A percentile compares a stretch with the other conserved stretches of the same genome.
These are phyloP conservation scores for Puccinia hordei DNA, from an alignment of 1,284 basidiomycete species.

Conservation along the genomic window DNA sequence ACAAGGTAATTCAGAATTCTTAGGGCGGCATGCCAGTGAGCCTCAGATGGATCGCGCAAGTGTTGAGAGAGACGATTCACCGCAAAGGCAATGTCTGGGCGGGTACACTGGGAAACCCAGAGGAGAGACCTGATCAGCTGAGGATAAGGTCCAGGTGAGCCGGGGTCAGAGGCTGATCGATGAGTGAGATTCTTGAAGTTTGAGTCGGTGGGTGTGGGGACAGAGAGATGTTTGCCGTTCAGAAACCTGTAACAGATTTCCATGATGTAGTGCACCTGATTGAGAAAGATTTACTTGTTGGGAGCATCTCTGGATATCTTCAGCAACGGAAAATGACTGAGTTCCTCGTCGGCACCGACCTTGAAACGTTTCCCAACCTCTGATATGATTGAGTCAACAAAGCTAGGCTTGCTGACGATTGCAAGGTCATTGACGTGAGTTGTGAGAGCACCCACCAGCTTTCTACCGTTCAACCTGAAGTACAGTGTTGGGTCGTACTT, in stretches of 20 bases:
- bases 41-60: no score
- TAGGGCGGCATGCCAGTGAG: no score
- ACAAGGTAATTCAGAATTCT: no score
- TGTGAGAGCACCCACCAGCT: background rate
- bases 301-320: background rate
- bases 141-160: no score
- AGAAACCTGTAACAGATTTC: background rate
- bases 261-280: background rate
- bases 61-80: no score
- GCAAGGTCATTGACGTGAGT: background rate
- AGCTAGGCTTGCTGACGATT: background rate
- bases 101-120: no score
- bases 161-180: no score
- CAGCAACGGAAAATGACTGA: background rate
- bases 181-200: background rate
- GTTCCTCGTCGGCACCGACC: no score
- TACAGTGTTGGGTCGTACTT: no score
- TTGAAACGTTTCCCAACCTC: background rate
- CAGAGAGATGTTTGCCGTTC: background rate
- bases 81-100: no score
- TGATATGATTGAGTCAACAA: background rate
- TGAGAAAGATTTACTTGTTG: background rate
- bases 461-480: no score
- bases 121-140: no score
- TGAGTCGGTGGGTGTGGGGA: background rate